phyloP scores from a whole-genome alignment of 2,329 filamentous ascomycete genomes.

The Fusarium staphyleae region DNA sequence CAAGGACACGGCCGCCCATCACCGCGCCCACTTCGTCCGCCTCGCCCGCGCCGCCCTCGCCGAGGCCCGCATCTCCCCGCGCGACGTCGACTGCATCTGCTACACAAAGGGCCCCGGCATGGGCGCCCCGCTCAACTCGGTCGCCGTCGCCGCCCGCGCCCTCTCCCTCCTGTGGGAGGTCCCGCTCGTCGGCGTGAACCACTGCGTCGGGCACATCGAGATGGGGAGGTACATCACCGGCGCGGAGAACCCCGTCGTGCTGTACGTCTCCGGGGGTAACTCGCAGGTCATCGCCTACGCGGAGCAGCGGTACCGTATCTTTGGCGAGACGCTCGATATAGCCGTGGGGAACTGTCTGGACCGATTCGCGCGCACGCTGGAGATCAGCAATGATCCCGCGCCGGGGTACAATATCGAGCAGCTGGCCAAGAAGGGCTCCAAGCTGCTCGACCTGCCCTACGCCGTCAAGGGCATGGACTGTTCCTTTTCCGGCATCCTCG shows the following conservation, averaged over 20 bases:
- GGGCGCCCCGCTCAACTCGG: constrained; percentile 88
- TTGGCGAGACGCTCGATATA: constrained; percentile 96
- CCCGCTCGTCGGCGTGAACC: constrained; percentile 93
- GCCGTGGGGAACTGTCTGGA: constrained; percentile 98
- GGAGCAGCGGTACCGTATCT: constrained; percentile 93
- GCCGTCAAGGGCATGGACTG: constrained; percentile 99
- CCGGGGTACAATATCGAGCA: constrained; percentile 99
- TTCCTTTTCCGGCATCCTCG: constrained; percentile 91
- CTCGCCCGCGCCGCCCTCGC: constrained; percentile 82
- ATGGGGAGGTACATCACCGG: constrained; percentile 96
- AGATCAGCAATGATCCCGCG: constrained; percentile 93
- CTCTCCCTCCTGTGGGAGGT: constrained; percentile 84
- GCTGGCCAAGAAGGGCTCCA: constrained; percentile 76
- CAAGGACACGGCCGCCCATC: constrained; percentile 93
- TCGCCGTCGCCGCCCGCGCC: constrained; percentile 85
- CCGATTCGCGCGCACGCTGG: constrained; percentile 88
- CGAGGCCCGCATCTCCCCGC: constrained; percentile 66
- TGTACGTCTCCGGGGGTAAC: constrained; percentile 96
- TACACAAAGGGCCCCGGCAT: constrained; percentile 96
- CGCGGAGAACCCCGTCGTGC: constrained; percentile 87
- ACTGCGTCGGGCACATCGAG: constrained; percentile 98
- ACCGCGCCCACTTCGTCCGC: constrained; percentile 82
- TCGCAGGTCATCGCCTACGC: constrained; percentile 98
- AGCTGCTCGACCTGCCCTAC: constrained; percentile 87
- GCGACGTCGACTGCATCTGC: constrained; percentile 88